phyloP scores from a whole-genome alignment of 2,329 filamentous ascomycete species.

The Sporothrix sp. region DNA sequence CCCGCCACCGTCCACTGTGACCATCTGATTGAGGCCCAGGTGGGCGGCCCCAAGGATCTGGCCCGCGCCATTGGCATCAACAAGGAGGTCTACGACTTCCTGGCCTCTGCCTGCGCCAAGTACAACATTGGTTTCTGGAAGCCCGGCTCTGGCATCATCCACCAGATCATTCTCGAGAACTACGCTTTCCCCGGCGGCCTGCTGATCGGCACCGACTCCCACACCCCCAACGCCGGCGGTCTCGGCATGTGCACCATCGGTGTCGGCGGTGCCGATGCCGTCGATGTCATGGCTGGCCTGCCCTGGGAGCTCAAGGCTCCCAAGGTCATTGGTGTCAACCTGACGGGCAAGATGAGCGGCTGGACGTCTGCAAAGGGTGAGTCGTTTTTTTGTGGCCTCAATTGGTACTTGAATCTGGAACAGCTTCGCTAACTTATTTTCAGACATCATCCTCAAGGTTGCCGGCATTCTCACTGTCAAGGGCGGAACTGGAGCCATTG shows the following conservation, averaged over 20 bases:
- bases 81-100: constrained; percentile 98
- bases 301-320: constrained; percentile 98
- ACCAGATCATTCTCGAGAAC: constrained; percentile 97
- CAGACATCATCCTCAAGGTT: constrained; percentile 94
- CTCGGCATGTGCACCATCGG: constrained; percentile 90
- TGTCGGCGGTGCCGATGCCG: constrained; percentile 95
- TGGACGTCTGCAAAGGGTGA: constrained; percentile 89
- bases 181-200: constrained; percentile 98
- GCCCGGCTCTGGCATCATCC: constrained; percentile 97
- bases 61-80: constrained; percentile 85
- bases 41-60: constrained; percentile 90
- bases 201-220: constrained; percentile 90
- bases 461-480: constrained; percentile 96
- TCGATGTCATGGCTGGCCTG: constrained; percentile 95
- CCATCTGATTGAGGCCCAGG: constrained; percentile 96
- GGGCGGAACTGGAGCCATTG: constrained; percentile 88
- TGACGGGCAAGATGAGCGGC: constrained; percentile 79
- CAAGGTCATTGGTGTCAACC: constrained; percentile 91
- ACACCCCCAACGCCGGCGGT: constrained; percentile 95
- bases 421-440: constrained; percentile 2
- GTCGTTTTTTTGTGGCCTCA: constrained; percentile 24
- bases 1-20: constrained; percentile 96
- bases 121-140: constrained; percentile 99
- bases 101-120: constrained; percentile 88
- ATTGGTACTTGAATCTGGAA: too few relatives aligned